A percentile compares a stretch with the other conserved stretches of the same genome.
phyloP scores from a whole-genome alignment of 768 basidiomycete species.

The Rhodotorula diobovata region DNA sequence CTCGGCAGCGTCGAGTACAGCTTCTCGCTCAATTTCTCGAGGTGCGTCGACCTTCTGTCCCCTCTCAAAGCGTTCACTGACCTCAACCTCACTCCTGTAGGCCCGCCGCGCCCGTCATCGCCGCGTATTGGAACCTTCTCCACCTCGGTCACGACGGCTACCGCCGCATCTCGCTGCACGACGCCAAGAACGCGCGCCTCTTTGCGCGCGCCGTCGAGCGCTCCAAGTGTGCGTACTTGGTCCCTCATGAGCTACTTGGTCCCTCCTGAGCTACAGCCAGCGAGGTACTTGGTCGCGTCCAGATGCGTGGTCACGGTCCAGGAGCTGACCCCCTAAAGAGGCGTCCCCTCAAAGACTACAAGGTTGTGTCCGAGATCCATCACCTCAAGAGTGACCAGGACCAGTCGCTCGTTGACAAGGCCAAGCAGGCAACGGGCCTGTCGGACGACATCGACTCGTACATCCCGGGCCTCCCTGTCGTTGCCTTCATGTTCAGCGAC shows the following conservation, averaged over 20 bases:
- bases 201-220: constrained; percentile 59
- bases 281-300: too few relatives aligned
- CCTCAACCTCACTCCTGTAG: background rate
- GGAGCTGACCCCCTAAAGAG: too few relatives aligned
- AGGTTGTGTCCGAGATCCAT: constrained; percentile 54
- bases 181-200: constrained; percentile 56
- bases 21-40: constrained; percentile 53
- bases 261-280: too few relatives aligned
- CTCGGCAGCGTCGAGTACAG: constrained; percentile 61
- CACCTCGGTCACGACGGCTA: constrained; percentile 49
- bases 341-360: constrained; percentile 45
- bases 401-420: constrained; percentile 40
- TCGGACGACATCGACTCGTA: constrained; percentile 57
- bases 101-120: constrained; percentile 39
- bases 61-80: background rate
- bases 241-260: background rate
- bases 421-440: constrained; percentile 47
- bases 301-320: too few relatives aligned
- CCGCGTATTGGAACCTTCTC: constrained; percentile 38
- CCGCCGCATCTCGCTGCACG: constrained; percentile 53
- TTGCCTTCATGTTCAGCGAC: constrained; percentile 57
- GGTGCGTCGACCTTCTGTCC: background rate
- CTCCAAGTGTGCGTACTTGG: constrained; percentile 49
- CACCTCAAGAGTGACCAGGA: constrained; percentile 47
- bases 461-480: constrained; percentile 55